phyloP scores from a whole-genome alignment of 345 rosid genomes.

The Geranium brycei region DNA sequence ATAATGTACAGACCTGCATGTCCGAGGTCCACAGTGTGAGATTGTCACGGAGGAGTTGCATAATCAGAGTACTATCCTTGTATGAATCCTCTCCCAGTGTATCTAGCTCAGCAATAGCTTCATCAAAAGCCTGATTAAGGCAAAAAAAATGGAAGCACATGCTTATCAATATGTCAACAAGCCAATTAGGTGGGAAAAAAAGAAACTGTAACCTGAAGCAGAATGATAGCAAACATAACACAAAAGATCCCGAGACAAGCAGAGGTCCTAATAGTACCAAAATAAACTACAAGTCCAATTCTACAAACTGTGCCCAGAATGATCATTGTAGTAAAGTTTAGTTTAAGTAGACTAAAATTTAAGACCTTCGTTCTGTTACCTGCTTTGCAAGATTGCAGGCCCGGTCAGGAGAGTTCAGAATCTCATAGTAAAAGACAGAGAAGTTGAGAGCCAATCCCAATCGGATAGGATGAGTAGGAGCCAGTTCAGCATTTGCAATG shows the following conservation, averaged over 20 bases:
- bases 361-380: slow-evolving; percentile 6
- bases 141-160: neutral
- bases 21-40: slow-evolving; percentile 29
- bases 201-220: neutral
- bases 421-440: slow-evolving; percentile 34
- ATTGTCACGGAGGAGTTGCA: slow-evolving; percentile 23
- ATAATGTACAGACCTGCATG: slow-evolving; percentile 19
- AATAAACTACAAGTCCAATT: too few species aligned
- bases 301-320: neutral
- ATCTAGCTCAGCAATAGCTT: slow-evolving; percentile 25
- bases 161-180: neutral
- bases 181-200: neutral
- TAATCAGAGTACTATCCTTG: neutral
- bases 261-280: neutral
- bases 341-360: neutral
- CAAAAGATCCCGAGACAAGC: too few species aligned
- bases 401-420: slow-evolving; percentile 26
- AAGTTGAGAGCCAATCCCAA: slow-evolving; percentile 30
- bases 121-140: slow-evolving; percentile 19
- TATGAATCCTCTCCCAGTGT: slow-evolving; percentile 19
- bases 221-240: too few species aligned
- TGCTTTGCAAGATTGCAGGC: slow-evolving; percentile 26
- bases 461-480: slow-evolving; percentile 28
- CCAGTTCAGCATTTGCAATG: slow-evolving; percentile 18
- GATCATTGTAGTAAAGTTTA: neutral